Base-by-base conservation (phyloP, 108 stramenopile genomes). In the Cyclotella kingstonii region DNA sequence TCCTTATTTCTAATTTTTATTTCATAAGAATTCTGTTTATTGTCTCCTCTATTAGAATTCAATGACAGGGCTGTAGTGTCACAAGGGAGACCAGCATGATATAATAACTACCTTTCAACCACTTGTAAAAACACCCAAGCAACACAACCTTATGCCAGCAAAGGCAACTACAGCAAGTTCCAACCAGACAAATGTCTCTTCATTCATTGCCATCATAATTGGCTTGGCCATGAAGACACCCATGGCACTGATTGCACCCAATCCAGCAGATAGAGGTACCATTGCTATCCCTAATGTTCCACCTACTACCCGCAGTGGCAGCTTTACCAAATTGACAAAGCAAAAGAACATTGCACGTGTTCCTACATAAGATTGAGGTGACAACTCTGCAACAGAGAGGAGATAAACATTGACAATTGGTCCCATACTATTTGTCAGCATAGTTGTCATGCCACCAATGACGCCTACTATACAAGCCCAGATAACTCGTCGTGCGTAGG, bases 341-440 rank as follows among this genome's bases (percentile, higher is more conserved):
- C 81, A 81, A 66, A 81, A 81, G 68, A 81, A 81, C 77, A 78
- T 78, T 39, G 81, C 81, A 1, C 77, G 66, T 10, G 81, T 78
- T 30, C 81, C 81, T 23, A 81, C 64, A 40, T 81, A 81, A 3
- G 81, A 60, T 28, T 66, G 66, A 3, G 81, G 81, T 0, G 77
- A 65, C 19, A 81, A 45, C 30, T 76, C 50, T 40, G 54, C 72
- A 17, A 81, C 73, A 17, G 77, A 78, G 3, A 81, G 50, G 35
- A 81, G 62, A 44, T 78, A 81, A 2, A 81, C 73, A 39, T 81
- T 81, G 6, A 81, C 39, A 36, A 81, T 81, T 23, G 81, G 81
- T 7, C 81, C 81, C 81, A 81, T 81, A 43, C 58, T 42, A 52
- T 81, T 81, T 19, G 73, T 81, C 15, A 81, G 47, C 81, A 81